Conservation (phyloP, 2,329 filamentous ascomycete genomes). For the Hypomyces perniciosus region DNA sequence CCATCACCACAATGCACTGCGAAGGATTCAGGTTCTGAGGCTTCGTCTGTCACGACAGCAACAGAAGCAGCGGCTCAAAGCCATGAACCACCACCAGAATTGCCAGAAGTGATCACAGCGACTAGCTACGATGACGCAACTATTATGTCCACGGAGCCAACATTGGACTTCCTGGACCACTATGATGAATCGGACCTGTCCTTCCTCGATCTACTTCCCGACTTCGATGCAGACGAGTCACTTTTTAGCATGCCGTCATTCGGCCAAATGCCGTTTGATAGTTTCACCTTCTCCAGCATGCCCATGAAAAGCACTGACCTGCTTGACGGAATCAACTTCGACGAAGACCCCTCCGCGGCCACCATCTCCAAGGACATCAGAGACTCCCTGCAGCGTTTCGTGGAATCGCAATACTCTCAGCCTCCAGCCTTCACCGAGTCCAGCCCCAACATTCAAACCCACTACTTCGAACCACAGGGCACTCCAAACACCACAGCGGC, state of each 20-base stretch:
- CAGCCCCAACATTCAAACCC: conserved; percentile 19
- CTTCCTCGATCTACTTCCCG: conserved; percentile 32
- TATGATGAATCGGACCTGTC: conserved; percentile 23
- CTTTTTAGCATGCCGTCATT: not conserved
- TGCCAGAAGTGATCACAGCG: not conserved
- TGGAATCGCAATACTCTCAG: conserved; percentile 18
- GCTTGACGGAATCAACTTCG: conserved; percentile 28
- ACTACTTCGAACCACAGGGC: conserved; percentile 2
- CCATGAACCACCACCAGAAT: not conserved
- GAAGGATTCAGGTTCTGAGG: not conserved
- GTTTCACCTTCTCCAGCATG: conserved; percentile 12
- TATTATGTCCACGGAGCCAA: conserved; percentile 22
- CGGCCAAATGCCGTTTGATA: conserved; percentile 3
- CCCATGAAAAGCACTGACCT: conserved; percentile 22
- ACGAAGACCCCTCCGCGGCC: conserved; percentile 23
- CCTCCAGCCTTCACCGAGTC: conserved; percentile 16
- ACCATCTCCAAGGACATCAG: conserved; percentile 25
- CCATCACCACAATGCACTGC: not conserved
- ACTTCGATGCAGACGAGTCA: conserved; percentile 5
- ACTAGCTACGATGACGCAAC: not conserved
- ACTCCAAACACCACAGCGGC: not conserved
- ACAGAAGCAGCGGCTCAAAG: not conserved
- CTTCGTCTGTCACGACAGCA: not conserved
- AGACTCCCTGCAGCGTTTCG: conserved; percentile 22
- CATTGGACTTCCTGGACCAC: conserved; percentile 31